phyloP scores from a whole-genome alignment of 1,284 basidiomycete genomes.

The Irpex sp. region DNA sequence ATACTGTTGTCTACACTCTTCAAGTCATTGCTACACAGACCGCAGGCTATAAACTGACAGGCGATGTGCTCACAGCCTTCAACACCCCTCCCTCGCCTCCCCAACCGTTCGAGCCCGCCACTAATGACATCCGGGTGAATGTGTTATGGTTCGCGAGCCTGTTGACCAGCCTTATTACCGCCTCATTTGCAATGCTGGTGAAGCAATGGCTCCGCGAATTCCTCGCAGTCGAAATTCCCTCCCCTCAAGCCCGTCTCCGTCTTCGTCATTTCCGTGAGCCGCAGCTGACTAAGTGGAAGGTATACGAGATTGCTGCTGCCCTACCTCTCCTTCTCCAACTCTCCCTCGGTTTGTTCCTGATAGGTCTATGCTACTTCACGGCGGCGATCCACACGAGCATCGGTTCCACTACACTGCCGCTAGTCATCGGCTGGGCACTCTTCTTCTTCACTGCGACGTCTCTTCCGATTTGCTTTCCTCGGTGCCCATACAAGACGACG shows the following conservation, averaged over 20 bases:
- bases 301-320: conserved; percentile 2
- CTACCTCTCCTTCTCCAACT: conserved; percentile 1
- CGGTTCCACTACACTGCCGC: neutral
- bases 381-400: neutral
- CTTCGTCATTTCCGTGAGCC: neutral
- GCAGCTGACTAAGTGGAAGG: neutral
- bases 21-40: neutral
- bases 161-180: neutral
- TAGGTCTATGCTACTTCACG: conserved; percentile 4
- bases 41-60: neutral
- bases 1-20: neutral
- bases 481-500: conserved; percentile 1
- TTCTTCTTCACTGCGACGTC: neutral
- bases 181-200: conserved; percentile 3
- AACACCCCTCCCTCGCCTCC: neutral
- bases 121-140: neutral
- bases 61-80: neutral
- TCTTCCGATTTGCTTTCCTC: neutral
- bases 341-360: conserved; percentile 1
- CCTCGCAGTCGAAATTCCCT: neutral
- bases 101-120: neutral
- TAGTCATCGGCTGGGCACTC: conserved; percentile 1
- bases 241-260: neutral
- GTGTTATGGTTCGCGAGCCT: conserved; percentile 6
- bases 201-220: conserved; percentile 5